Conservation (phyloP, 106 monocot genomes). For the Dendrobium nobile region DNA sequence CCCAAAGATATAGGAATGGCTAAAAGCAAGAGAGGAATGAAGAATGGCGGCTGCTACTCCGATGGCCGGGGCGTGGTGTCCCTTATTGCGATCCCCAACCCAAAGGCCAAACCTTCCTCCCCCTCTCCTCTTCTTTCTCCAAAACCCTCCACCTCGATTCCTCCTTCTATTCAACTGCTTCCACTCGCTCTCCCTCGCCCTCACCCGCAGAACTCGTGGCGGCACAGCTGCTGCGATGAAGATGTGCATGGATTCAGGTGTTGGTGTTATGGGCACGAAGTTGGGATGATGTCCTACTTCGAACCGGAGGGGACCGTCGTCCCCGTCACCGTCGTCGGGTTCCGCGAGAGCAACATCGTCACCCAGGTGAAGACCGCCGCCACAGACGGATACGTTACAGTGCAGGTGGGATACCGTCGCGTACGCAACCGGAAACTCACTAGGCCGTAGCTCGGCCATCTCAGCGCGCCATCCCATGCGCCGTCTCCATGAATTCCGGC, state of each 20-base stretch:
- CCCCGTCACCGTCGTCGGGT: conserved; percentile 88
- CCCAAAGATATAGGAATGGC: neutral
- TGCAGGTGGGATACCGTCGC: conserved; percentile 85
- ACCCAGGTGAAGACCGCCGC: conserved; percentile 89
- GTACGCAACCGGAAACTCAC: conserved; percentile 84
- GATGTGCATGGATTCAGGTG: conserved; percentile 73
- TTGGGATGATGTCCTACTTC: conserved; percentile 98
- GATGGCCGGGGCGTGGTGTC: neutral
- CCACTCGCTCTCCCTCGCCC: conserved; percentile 12
- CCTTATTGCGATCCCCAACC: conserved; percentile 10
- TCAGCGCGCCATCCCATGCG: conserved; percentile 69
- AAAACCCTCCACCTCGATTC: neutral
- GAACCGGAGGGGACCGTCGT: conserved; percentile 75
- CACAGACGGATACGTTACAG: conserved; percentile 90
- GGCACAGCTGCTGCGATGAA: neutral
- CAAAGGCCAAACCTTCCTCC: neutral
- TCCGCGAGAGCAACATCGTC: conserved; percentile 95
- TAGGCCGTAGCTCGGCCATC: conserved; percentile 84
- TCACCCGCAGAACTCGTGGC: neutral
- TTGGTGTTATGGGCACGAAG: conserved; percentile 93
- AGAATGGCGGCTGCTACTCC: conserved; percentile 2
- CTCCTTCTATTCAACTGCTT: neutral
- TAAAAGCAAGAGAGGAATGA: neutral
- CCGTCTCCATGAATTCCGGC: conserved; percentile 89
- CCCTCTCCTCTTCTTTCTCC: conserved; percentile 5